Base-by-base conservation (phyloP, 139 green algal genomes). In the Coccomyxa sp. region DNA sequence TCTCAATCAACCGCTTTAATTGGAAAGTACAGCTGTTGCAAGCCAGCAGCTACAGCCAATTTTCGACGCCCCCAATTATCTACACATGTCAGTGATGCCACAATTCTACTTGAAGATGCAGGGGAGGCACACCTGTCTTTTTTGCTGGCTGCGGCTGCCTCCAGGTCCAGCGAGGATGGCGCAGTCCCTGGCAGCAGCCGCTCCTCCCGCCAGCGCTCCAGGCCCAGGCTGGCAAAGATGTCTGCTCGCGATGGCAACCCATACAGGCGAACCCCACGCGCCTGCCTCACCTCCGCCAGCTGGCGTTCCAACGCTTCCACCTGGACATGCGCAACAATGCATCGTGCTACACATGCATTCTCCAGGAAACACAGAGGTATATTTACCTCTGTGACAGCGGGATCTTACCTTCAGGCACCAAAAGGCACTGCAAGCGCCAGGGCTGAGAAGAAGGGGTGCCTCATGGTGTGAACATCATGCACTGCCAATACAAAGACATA, bases 221-320 rank as follows among this genome's bases (percentile, higher is more conserved):
- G 79, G 60, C 79, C 79, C 59, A 82, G 79, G 58, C 28, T 77
- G 25, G 85, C 77, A 68, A 90, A 68, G 45, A 90, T 82, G 78
- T 88, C 85, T 75, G 83, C 68, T 28, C 83, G 86, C 27, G 31
- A 83, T 76, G 87, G 84, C 85, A 88, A 74, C 82, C 77, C 58
- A 77, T 87, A 83, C 67, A 81, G 51, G 57, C 28, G 57, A 58
- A 31, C 66, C 68, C 60, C 25, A 82, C 80, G 79, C 85, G 84
- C 60, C 59, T 23, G 13, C 28, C 75, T 58, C 79, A 87, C 21
- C 83, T 90, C 85, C 18, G 76, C 82, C 60, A 85, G 67, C 81
- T 90, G 83, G 60, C 81, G 45, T 81, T 88, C 83, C 83, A 90
- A 67, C 31, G 81, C 78, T 17, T 14, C 31, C 11, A 82, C 79